A percentile compares a stretch with the other conserved stretches of the same genome.
phyloP scores from a whole-genome alignment of 306 rosid species.

The Cucurbita maxima region DNA sequence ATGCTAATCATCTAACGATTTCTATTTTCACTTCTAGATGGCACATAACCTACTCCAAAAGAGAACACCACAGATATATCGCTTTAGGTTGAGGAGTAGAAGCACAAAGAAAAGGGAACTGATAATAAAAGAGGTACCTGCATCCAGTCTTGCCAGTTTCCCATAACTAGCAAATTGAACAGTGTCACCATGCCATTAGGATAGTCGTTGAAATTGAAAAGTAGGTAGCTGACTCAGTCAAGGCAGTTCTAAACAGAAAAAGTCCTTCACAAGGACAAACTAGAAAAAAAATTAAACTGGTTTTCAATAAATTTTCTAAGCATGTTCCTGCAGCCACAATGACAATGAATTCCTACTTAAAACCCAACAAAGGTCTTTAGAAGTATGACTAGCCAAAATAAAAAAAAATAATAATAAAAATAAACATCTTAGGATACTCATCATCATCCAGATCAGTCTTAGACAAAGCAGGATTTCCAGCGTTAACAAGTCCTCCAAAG shows the following conservation, averaged over 20 bases:
- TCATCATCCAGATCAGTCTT: conserved; percentile 50
- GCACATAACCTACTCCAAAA: background rate
- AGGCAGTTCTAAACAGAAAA: conserved; percentile 23
- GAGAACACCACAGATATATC: background rate
- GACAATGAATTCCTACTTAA: background rate
- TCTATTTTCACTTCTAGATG: background rate
- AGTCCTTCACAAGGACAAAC: background rate
- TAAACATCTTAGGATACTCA: conserved; percentile 62
- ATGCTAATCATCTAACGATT: background rate
- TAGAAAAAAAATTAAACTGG: background rate
- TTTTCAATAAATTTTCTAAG: background rate
- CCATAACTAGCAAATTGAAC: conserved; percentile 82
- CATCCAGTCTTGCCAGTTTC: conserved; percentile 69
- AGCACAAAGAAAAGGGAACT: background rate
- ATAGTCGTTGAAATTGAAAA: conserved; percentile 87
- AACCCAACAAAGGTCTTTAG: background rate
- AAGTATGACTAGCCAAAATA: conserved; percentile 4
- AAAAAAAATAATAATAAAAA: background rate
- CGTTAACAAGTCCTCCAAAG: conserved; percentile 82
- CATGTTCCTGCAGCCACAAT: background rate
- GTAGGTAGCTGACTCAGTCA: conserved; percentile 70
- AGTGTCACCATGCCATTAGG: conserved; percentile 99
- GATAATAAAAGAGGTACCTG: conserved; percentile 36
- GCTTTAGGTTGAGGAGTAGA: background rate
- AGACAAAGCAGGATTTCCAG: conserved; percentile 61